Conservation (phyloP, 768 basidiomycete genomes). For the Russula ochroleuca region DNA sequence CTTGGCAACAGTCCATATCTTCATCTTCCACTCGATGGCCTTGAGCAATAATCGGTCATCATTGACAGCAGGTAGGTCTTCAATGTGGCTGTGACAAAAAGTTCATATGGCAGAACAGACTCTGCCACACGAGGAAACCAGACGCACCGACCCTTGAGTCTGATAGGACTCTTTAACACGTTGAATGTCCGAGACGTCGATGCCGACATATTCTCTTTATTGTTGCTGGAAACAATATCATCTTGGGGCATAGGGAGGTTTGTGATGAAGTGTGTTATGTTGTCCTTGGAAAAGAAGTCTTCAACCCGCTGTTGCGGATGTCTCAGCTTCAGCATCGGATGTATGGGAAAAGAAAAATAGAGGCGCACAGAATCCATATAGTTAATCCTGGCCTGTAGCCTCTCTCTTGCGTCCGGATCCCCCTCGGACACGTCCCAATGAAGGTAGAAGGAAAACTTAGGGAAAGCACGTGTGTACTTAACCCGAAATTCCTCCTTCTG, state of each 20-base stretch:
- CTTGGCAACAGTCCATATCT: conserved; percentile 79
- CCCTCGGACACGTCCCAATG: conserved; percentile 68
- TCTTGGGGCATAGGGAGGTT: conserved; percentile 41
- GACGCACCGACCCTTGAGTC: conserved; percentile 54
- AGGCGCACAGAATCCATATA: conserved; percentile 73
- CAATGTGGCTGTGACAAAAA: conserved; percentile 30
- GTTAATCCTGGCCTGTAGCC: conserved; percentile 52
- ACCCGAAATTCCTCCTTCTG: conserved; percentile 26
- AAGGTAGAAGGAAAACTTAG: conserved; percentile 69
- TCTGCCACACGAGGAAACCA: not conserved
- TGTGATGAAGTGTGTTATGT: conserved; percentile 81
- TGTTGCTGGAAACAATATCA: conserved; percentile 36
- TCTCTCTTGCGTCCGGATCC: conserved; percentile 36
- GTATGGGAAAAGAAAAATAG: not conserved
- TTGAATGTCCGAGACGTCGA: conserved; percentile 29
- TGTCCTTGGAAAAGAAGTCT: conserved; percentile 79
- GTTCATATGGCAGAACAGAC: conserved; percentile 1
- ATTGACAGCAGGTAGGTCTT: conserved; percentile 31
- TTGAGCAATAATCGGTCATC: conserved; percentile 55
- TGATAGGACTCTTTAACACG: conserved; percentile 60
- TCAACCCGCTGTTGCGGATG: conserved; percentile 62
- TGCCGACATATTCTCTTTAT: conserved; percentile 61
- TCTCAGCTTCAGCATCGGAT: conserved; percentile 7
- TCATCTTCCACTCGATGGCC: conserved; percentile 67
- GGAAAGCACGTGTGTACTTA: conserved; percentile 49